Percentiles rank a stretch among this genome's conserved stretches.
phyloP scores from a whole-genome alignment of 2,329 filamentous ascomycete genomes.

The Chalara sp. region DNA sequence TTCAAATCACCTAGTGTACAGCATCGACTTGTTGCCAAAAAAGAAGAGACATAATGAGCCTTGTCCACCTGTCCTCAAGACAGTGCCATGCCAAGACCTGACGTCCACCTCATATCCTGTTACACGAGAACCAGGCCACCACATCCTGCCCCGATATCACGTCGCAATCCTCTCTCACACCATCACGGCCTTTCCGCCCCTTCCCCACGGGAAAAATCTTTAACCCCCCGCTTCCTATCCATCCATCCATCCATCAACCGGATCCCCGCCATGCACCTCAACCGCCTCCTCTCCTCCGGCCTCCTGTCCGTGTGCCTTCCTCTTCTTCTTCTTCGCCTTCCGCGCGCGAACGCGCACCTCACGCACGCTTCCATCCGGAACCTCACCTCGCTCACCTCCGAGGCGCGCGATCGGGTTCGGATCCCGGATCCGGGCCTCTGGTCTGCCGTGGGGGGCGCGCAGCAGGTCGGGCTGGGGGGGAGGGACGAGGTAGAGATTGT shows the following conservation, averaged over 20 bases:
- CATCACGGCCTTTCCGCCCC: not conserved
- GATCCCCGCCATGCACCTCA: not conserved
- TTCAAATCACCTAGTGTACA: not conserved
- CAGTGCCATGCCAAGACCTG: too few species aligned
- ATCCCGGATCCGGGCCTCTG: slow-evolving; percentile 1
- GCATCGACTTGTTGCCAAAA: too few species aligned
- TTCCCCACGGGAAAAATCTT: not conserved
- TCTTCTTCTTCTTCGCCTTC: not conserved
- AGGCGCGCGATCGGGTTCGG: slow-evolving; percentile 7
- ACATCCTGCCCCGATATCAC: too few species aligned
- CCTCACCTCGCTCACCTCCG: slow-evolving; percentile 13
- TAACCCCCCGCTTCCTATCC: not conserved
- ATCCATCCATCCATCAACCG: not conserved
- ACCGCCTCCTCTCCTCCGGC: not conserved
- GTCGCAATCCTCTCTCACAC: not conserved
- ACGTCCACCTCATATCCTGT: too few species aligned
- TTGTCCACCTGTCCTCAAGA: too few species aligned
- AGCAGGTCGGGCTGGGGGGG: slow-evolving; percentile 4
- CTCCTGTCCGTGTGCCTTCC: not conserved
- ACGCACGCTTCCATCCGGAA: slow-evolving; percentile 15
- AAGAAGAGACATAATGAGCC: too few species aligned
- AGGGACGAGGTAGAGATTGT: slow-evolving; percentile 20
- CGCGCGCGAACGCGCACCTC: slow-evolving; percentile 8
- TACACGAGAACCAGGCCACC: too few species aligned
- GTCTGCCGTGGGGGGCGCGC: not conserved